These are phyloP conservation scores for Aegilops speltoides DNA, from an alignment of 176 grass and related monocot genomes.

Conservation along the genomic window DNA sequence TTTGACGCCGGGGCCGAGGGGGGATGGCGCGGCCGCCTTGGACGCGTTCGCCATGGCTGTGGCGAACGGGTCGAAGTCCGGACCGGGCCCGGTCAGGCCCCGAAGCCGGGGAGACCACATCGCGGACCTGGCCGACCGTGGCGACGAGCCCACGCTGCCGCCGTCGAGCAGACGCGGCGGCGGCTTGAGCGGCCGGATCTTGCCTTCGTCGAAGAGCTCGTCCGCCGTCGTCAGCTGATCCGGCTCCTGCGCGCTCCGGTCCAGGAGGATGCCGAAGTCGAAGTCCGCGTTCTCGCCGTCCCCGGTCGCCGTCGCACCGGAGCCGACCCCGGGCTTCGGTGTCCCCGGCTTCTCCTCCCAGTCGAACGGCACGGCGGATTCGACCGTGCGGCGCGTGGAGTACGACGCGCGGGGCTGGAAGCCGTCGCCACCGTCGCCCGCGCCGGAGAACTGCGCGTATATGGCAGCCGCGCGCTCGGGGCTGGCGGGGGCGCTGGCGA, in stretches of 20 bases:
- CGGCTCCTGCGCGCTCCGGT: constrained; percentile 29
- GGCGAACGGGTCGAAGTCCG: constrained; percentile 73
- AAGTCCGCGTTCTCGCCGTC: constrained; percentile 50
- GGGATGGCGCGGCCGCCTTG: constrained; percentile 54
- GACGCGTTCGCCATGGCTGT: constrained; percentile 65
- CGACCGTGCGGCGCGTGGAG: constrained; percentile 39
- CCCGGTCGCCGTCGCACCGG: neutral
- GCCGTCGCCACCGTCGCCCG: neutral
- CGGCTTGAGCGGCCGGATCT: constrained; percentile 66
- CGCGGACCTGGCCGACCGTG: constrained; percentile 49
- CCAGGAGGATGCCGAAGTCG: constrained; percentile 62
- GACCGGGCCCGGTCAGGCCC: constrained; percentile 32
- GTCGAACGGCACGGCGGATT: constrained; percentile 63
- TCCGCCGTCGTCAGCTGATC: constrained; percentile 50
- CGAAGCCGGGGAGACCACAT: constrained; percentile 52
- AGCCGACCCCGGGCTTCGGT: constrained; percentile 45
- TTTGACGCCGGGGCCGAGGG: constrained; percentile 35
- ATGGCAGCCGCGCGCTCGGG: constrained; percentile 64
- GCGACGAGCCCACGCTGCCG: constrained; percentile 55
- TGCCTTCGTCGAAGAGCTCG: constrained; percentile 78
- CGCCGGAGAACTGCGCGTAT: constrained; percentile 41
- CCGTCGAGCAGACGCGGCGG: constrained; percentile 59
- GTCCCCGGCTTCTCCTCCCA: constrained; percentile 88
- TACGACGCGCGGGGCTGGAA: constrained; percentile 39
- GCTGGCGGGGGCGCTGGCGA: constrained; percentile 76